Evolutionary conservation across 2,329 filamentous ascomycete genomes (phyloP), one percentile per base, ranked within the genome.

Genomic region (Bipolaris victoriae): DNA sequence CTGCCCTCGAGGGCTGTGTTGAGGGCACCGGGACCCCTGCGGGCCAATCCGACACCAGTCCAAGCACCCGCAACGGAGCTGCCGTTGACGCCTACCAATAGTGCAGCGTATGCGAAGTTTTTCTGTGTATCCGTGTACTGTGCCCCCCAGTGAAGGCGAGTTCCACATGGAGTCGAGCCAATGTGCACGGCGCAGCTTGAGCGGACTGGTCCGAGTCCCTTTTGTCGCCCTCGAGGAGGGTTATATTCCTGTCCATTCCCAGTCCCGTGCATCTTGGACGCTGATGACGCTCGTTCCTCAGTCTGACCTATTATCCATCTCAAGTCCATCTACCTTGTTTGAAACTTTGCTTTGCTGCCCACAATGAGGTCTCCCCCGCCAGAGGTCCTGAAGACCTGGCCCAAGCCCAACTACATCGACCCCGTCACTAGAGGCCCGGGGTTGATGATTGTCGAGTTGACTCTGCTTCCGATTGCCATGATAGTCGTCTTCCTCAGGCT

Each of bases 351-450:
- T 55, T 52, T 44, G 43, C 41, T 40, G 26, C 49, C 15, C 65
- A 61, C 44, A 48, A 76, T 76, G 73, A 67, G 73, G 55, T 74
- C 67, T 46, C 66, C 71, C 51, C 73, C 74, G 6, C 59, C 64
- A 24, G 70, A 72, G 11, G 74, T 81, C 43, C 56, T 76, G 37
- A 57, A 67, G 37, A 69, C 68, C 48, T 81, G 76, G 74, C 79
- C 80, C 3, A 70, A 64, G 41, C 77, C 79, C 1, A 78, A 81
- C 67, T 80, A 81, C 56, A 68, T 72, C 45, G 58, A 81, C 54
- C 80, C 80, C 1, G 64, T 70, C 20, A 80, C 76, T 1, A 69
- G 77, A 58, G 79, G 80, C 13, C 67, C 76, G 16, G 75, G 71
- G 5, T 65, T 81, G 15, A 71, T 81, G 61, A 75, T 80, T n/a